Base-by-base conservation (phyloP, 2,329 filamentous ascomycete species). In the Diaporthe destruens region DNA sequence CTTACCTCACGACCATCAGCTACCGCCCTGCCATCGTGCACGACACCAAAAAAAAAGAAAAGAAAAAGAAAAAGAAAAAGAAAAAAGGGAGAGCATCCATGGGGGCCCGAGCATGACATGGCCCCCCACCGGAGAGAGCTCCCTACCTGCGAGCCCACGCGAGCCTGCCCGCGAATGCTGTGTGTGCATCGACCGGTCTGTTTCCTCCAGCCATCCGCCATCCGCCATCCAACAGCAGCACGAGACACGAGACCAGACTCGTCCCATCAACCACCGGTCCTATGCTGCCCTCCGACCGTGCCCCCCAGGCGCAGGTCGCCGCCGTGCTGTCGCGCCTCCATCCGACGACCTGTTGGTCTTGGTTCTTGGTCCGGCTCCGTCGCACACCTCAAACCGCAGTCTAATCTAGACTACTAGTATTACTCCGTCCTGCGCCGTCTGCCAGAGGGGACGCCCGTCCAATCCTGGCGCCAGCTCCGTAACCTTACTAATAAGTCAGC, bases 211-310 rank as follows among this genome's bases (percentile, higher is more conserved):
- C 36, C 59, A 36, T 65, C 57, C 56, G 29, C 25, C 56, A 29
- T 29, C 2, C 29, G 56, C 36, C 59, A 51, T 65, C 44, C 59
- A 65, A 65, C 59, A 63, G 55, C 57, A 63, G 6, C 36, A 39
- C 57, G 42, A 61, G 59, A 63, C 59, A 63, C 59, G 59, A 65
- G 59, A 65, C 59, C 44, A 47, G 61, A 65, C 44, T 42, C 29
- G 29, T 65, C 59, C 42, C 59, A 11, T 65, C 59, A 57, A 39
- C 39, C 25, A 12, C 16, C 57, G 44, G 25, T n/a, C 57, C 57
- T 34, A 47, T n/a, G 25, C 25, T 32, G 59, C 25, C 61, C 44
- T 36, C 29, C 29, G 20, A 39, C 29, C 4, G 29, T 34, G 59
- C 9, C 59, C 59, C 42, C 25, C 44, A 36, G 29, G 59, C 44